Base-by-base conservation (phyloP, 2,329 filamentous ascomycete genomes). In the Chaetoscypha palmicola region DNA sequence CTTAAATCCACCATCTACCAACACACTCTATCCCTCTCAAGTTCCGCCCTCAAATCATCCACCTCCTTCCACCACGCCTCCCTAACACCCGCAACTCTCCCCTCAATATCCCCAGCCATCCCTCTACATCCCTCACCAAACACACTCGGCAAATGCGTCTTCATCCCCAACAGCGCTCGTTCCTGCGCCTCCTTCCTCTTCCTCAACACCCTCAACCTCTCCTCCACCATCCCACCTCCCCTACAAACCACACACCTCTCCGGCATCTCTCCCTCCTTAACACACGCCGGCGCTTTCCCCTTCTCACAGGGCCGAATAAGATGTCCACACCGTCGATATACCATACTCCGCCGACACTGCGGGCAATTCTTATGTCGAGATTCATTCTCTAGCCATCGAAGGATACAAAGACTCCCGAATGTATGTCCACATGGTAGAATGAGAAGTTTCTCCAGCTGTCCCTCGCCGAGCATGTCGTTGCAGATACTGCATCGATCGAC, bases 1-100 rank as follows among this genome's bases (percentile, higher is more conserved):
- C 38, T 14, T 26, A 24, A 20, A 14, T 16, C 17, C 23, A 30
- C 36, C 42, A 35, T 34, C 45, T 31, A 53, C 51, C 54, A 55
- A 45, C 49, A 22, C 55, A 4, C 61, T 58, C 48, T 43, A 31
- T 62, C 56, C 45, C 52, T 50, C 45, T 66, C 64, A 33, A 49
- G 46, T 36, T 56, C 52, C 22, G 48, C 43, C 14, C 45, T 47
- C 16, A 54, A 31, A 34, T 28, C 41, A 16, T 50, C 45, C 32
- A 53, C 39, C 22, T 50, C 50, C 14, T 45, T 51, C 45, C 40
- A 45, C 37, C 46, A 51, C 12, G 41, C 48, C 32, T 51, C 44
- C 41, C 44, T 51, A 43, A 40, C 40, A 34, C 43, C 44, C 36
- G 41, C 46, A 20, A 53, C 46, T 38, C 53, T 52, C 42, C 38